Evolutionary conservation across 2,329 filamentous ascomycete genomes (phyloP), one percentile per base, ranked within the genome.

Genomic region (Aspergillus viridinutans): DNA sequence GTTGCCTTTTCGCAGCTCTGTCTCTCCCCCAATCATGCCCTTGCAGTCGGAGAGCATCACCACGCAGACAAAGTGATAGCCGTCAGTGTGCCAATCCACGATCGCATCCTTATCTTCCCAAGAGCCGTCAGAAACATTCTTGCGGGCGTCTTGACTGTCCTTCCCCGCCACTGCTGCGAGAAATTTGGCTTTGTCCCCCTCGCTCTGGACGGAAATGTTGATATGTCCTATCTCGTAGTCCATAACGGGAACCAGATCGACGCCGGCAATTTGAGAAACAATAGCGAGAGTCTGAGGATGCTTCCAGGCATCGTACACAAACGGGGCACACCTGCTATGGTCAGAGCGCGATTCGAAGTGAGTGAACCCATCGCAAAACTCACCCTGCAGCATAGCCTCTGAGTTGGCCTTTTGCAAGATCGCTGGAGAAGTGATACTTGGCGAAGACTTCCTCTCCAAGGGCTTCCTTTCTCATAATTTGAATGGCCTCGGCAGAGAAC

Each of bases 51-150:
- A 85, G 28, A 88, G 77, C 84, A 88, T 88, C 7, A 81, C 78
- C n/a, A 88, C 85, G 61, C 84, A 87, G n/a, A 88, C 85, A 65
- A 87, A 88, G 0, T 85, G 84, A 66, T 85, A 87, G 65, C 81
- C 85, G 68, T 88, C 86, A 0, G 75, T 81, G 70, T 87, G 85
- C 85, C 85, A 88, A 40, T 80, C 82, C 29, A 87, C 80, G 25
- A 84, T 80, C 4, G 84, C 80, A 61, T 80, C 76, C 38, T 80
- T 76, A 50, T 83, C 78, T 26, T 80, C 77, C 62, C 72, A 76
- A 4, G 70, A 69, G 50, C 73, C 76, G 26, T 73, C 75, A 5
- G 72, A 70, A 54, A 77, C 76, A 10, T 74, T 75, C 55, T 80
- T 76, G 52, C 77, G 74, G 3, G 70, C 71, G 14, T 70, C 70